A percentile compares a stretch with the other conserved stretches of the same genome.
phyloP scores from a whole-genome alignment of 768 basidiomycete species.

The Saitozyma sp. region DNA sequence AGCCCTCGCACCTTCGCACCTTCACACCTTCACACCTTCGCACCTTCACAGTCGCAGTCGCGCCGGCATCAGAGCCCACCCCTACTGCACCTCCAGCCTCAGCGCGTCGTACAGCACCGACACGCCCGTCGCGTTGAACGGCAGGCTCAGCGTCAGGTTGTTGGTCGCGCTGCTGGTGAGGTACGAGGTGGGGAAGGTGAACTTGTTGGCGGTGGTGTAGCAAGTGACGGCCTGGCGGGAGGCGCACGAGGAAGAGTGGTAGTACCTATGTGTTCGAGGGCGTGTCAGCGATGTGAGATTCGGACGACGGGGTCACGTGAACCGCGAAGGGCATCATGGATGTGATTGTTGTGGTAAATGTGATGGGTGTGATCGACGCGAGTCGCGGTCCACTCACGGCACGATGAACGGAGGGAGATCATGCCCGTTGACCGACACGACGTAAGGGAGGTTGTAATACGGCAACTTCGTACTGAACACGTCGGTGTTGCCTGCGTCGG shows the following conservation, averaged over 20 bases:
- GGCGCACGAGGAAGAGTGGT: slow-evolving; percentile 25
- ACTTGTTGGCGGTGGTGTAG: slow-evolving; percentile 16
- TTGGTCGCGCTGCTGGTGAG: background rate
- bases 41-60: too few relatives aligned
- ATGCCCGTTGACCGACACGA: slow-evolving; percentile 22
- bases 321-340: background rate
- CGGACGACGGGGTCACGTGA: too few relatives aligned
- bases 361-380: too few relatives aligned
- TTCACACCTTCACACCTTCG: too few relatives aligned
- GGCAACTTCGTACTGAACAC: slow-evolving; percentile 5
- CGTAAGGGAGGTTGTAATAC: slow-evolving; percentile 18
- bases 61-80: too few relatives aligned
- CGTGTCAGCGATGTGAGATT: background rate
- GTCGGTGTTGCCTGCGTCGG: slow-evolving; percentile 26
- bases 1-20: too few relatives aligned
- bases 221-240: slow-evolving; percentile 18
- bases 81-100: slow-evolving; percentile 13
- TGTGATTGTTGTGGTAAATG: background rate
- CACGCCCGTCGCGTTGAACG: slow-evolving; percentile 16
- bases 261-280: slow-evolving; percentile 11
- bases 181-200: slow-evolving; percentile 9
- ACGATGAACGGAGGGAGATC: slow-evolving; percentile 17
- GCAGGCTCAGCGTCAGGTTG: slow-evolving; percentile 9
- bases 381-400: slow-evolving; percentile 5
- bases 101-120: slow-evolving; percentile 20